phyloP scores from a whole-genome alignment of 2,329 filamentous ascomycete genomes.

The Westerdykella sp. region DNA sequence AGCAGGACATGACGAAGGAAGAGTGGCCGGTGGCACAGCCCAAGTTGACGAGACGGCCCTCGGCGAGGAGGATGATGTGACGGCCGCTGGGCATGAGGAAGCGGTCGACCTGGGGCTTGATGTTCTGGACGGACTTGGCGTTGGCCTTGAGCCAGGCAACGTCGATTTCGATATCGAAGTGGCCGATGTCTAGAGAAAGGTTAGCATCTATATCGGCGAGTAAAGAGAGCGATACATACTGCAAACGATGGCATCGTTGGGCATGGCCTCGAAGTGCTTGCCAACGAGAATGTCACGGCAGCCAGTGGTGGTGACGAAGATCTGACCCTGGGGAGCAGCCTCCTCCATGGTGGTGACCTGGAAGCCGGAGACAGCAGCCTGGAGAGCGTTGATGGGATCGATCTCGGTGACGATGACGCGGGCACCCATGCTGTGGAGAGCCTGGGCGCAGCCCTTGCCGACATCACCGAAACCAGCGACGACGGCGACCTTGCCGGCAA shows the following conservation, averaged over 20 bases:
- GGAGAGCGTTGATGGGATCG: slow-evolving; percentile 98
- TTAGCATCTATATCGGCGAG: slow-evolving; percentile 7
- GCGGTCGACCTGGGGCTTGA: slow-evolving; percentile 99
- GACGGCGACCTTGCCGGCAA: slow-evolving; percentile 96
- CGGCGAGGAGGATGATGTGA: slow-evolving; percentile 96
- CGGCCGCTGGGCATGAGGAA: slow-evolving; percentile 89
- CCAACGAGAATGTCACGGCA: slow-evolving; percentile 96
- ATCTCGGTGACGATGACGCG: slow-evolving; percentile 95
- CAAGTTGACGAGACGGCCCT: slow-evolving; percentile 98
- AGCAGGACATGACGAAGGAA: slow-evolving; percentile 99
- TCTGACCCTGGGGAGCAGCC: slow-evolving; percentile 80
- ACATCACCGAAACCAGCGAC: slow-evolving; percentile 99
- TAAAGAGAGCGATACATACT: slow-evolving; percentile 52
- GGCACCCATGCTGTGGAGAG: slow-evolving; percentile 94
- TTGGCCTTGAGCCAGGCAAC: slow-evolving; percentile 99
- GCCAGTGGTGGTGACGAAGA: slow-evolving; percentile 98
- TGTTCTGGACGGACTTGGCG: slow-evolving; percentile 88
- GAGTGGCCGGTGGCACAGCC: slow-evolving; percentile 99
- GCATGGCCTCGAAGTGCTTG: slow-evolving; percentile 90
- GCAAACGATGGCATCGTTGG: slow-evolving; percentile 97
- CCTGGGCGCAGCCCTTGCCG: slow-evolving; percentile 96
- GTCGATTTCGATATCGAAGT: slow-evolving; percentile 99
- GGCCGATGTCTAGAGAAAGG: slow-evolving; percentile 76
- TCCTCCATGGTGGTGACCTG: slow-evolving; percentile 98
- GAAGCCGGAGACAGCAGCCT: slow-evolving; percentile 95